Evolutionary conservation across 345 rosid genomes (phyloP).

Genomic region (Populus tremula): DNA sequence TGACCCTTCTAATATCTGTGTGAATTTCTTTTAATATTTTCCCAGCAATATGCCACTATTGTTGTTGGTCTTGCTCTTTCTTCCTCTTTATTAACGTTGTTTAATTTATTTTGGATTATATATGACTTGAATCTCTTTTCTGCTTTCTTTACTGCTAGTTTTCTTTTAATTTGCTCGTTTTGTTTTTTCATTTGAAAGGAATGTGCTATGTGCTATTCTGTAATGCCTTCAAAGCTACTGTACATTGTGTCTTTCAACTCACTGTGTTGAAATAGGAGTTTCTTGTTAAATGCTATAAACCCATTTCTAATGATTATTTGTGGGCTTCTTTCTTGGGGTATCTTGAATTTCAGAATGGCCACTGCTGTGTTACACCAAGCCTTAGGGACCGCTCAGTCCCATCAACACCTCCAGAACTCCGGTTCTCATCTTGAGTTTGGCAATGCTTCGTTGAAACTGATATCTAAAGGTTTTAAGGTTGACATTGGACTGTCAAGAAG

Average conservation of each 20-base stretch:
- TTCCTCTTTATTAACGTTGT: neutral
- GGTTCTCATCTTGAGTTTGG: slow-evolving; percentile 31
- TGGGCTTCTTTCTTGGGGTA: neutral
- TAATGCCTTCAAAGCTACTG: neutral
- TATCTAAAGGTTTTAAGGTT: slow-evolving; percentile 32
- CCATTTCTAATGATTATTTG: neutral
- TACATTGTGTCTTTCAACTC: neutral
- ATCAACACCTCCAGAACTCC: slow-evolving; percentile 31
- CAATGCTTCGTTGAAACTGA: slow-evolving; percentile 29
- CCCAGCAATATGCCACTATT: neutral
- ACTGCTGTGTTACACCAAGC: slow-evolving; percentile 53
- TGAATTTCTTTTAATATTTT: neutral
- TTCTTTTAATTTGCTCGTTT: neutral
- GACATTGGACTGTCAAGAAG: slow-evolving; percentile 28
- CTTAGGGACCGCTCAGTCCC: slow-evolving; percentile 36
- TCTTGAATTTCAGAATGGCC: slow-evolving; percentile 57
- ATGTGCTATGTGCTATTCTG: neutral
- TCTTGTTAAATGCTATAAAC: neutral
- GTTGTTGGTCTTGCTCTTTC: neutral
- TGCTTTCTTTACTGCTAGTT: neutral
- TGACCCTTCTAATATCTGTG: neutral
- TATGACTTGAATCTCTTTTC: neutral
- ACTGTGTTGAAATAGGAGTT: neutral
- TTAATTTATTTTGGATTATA: neutral
- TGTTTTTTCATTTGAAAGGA: neutral